These are phyloP conservation scores for Aspergillus luchuensis DNA, from an alignment of 2,329 filamentous ascomycete genomes.

Conservation along the genomic window DNA sequence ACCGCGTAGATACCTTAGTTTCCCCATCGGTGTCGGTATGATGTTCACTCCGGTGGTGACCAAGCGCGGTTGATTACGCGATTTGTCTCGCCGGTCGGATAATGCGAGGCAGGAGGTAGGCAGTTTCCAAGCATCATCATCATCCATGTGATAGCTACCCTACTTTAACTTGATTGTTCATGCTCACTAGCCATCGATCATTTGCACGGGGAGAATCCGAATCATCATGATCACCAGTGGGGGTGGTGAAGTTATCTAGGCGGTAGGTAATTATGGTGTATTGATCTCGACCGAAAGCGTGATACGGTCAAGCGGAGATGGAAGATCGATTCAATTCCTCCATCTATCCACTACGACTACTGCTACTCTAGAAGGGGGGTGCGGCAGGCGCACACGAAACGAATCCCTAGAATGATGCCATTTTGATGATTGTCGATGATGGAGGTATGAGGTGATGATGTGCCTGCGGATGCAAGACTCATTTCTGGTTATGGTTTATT, in stretches of 20 bases:
- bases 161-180: neutral
- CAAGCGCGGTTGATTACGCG: slow-evolving; percentile 7
- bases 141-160: slow-evolving; percentile 19
- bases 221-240: slow-evolving; percentile 1
- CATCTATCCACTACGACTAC: no score
- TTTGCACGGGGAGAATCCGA: neutral
- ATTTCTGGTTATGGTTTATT: neutral
- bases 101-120: neutral
- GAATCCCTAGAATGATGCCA: slow-evolving; percentile 10
- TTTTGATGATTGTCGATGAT: slow-evolving; percentile 8
- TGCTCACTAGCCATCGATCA: neutral
- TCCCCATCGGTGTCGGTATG: neutral
- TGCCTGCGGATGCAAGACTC: slow-evolving; percentile 2
- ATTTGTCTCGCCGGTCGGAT: slow-evolving; percentile 10
- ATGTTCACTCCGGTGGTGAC: slow-evolving; percentile 1
- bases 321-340: neutral
- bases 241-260: neutral
- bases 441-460: slow-evolving; percentile 10
- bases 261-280: slow-evolving; percentile 3
- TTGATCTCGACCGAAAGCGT: slow-evolving; percentile 8
- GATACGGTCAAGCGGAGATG: slow-evolving; percentile 15
- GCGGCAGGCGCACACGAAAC: neutral
- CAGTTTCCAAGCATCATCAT: neutral
- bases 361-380: no score
- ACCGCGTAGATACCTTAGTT: slow-evolving; percentile 2